A percentile compares a stretch with the other conserved stretches of the same genome.
phyloP scores from a whole-genome alignment of 495 filamentous ascomycete species.

The Penicillium longicatenatum region DNA sequence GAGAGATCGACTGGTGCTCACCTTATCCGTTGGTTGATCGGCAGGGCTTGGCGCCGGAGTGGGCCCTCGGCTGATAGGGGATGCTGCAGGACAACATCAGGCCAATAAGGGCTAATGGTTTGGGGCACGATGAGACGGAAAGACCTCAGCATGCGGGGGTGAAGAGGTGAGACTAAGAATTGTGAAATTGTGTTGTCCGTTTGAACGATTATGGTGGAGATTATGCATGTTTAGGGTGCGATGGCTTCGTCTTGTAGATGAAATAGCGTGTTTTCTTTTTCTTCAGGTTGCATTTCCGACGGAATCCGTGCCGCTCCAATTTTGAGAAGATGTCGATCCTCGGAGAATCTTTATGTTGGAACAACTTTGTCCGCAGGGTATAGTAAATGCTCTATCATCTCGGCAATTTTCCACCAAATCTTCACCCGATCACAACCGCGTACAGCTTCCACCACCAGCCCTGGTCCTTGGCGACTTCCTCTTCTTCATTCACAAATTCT shows the following conservation, averaged over 20 bases:
- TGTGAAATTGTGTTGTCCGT: neutral
- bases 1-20: slow-evolving; percentile 21
- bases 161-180: neutral
- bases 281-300: slow-evolving; percentile 13
- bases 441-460: slow-evolving; percentile 23
- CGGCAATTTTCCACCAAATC: slow-evolving; percentile 2
- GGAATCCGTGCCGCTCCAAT: slow-evolving; percentile 27
- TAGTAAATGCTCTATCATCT: neutral
- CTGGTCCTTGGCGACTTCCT: slow-evolving; percentile 5
- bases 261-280: neutral
- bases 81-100: slow-evolving; percentile 7
- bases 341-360: neutral
- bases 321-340: neutral
- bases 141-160: no score
- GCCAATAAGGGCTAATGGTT: slow-evolving; percentile 2
- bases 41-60: neutral
- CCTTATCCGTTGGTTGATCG: slow-evolving; percentile 3
- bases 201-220: neutral
- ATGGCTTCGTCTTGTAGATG: neutral
- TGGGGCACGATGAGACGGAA: slow-evolving; percentile 10
- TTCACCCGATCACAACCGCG: slow-evolving; percentile 30
- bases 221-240: neutral
- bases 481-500: slow-evolving; percentile 26
- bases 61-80: neutral
- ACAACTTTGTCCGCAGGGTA: neutral